A percentile compares a stretch with the other conserved stretches of the same genome.
Conservation (phyloP, 805 yeast species). For the Pichia manshurica region DNA sequence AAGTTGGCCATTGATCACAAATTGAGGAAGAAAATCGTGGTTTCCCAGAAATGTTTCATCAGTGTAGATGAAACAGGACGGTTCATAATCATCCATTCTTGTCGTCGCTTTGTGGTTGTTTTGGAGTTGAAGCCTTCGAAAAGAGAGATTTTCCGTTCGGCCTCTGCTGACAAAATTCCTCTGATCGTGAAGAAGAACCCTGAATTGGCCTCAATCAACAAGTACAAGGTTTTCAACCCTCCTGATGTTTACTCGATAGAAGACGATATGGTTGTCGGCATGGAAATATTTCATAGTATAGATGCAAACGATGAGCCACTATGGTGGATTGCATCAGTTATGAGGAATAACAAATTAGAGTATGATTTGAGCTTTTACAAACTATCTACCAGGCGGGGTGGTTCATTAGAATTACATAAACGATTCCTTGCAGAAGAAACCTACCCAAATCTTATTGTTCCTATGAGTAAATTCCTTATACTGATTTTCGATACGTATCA, state of each 20-base stretch:
- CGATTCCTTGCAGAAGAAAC: conserved; percentile 8
- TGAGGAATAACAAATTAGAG: conserved; percentile 17
- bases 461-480: conserved; percentile 16
- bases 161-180: conserved; percentile 16
- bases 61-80: conserved; percentile 20
- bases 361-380: conserved; percentile 17
- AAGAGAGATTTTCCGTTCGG: conserved; percentile 14
- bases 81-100: conserved; percentile 19
- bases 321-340: conserved; percentile 13
- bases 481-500: conserved; percentile 18
- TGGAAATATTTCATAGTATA: not conserved
- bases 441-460: conserved; percentile 15
- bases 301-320: not conserved
- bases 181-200: conserved; percentile 14
- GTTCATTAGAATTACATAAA: conserved; percentile 1
- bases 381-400: not conserved
- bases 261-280: conserved; percentile 11
- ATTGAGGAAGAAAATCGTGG: not conserved
- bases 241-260: conserved; percentile 18
- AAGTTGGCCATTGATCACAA: not conserved
- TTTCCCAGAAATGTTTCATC: conserved; percentile 17
- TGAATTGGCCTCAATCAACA: conserved; percentile 9
- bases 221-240: conserved; percentile 17
- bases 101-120: conserved; percentile 17
- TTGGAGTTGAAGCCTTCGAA: conserved; percentile 22